phyloP scores from a whole-genome alignment of 169 alveolate species.

The Plasmodium sp. region DNA sequence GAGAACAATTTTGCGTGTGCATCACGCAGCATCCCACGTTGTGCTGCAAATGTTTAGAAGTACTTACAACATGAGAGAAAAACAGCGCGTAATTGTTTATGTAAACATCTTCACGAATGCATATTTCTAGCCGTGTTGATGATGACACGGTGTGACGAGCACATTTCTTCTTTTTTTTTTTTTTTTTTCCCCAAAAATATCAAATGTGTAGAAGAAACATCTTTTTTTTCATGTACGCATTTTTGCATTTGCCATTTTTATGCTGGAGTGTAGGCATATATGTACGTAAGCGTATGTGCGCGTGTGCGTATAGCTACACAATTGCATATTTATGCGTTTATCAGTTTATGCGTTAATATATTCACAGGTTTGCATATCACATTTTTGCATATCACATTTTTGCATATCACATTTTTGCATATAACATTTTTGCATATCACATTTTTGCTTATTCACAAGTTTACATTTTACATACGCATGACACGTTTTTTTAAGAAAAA shows the following conservation, averaged over 20 bases:
- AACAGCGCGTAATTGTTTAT: neutral
- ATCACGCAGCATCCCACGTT: neutral
- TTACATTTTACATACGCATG: neutral
- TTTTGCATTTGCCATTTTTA: neutral
- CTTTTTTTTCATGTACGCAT: neutral
- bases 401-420: neutral
- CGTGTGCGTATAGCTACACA: neutral
- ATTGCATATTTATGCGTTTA: neutral
- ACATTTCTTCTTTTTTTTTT: neutral
- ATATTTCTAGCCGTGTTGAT: neutral
- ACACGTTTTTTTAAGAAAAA: neutral
- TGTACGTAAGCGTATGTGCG: neutral
- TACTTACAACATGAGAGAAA: neutral
- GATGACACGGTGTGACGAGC: neutral
- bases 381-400: neutral
- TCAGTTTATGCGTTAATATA: slow-evolving; percentile 1
- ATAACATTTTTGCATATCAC: neutral
- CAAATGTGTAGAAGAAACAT: neutral
- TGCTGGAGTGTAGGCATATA: neutral
- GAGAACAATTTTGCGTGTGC: neutral
- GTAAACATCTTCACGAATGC: neutral
- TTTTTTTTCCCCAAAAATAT: neutral
- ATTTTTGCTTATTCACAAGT: neutral
- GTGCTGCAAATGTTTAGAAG: neutral
- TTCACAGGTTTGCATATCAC: neutral